phyloP scores from a whole-genome alignment of 169 alveolate species.

The Blepharisma undulans region DNA sequence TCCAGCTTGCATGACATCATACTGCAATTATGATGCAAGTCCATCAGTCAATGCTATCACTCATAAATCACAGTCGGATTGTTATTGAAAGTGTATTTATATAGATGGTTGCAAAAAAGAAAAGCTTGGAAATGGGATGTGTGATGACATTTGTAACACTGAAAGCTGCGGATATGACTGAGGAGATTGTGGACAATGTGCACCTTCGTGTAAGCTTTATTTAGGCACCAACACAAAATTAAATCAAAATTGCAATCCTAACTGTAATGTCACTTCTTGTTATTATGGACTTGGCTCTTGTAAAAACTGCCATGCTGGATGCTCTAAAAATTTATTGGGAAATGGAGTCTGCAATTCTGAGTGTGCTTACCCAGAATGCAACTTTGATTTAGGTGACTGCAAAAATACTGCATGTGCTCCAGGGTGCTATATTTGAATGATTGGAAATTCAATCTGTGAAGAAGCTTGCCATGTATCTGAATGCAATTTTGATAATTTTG shows the following conservation, averaged over 20 bases:
- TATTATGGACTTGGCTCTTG: not conserved
- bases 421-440: not conserved
- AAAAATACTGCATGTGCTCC: not conserved
- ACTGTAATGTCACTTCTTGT: not conserved
- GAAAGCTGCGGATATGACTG: not conserved
- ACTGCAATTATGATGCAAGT: slow-evolving; percentile 14
- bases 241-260: not conserved
- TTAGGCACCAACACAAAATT: not conserved
- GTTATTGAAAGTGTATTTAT: not conserved
- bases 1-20: slow-evolving; percentile 15
- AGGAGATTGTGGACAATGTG: not conserved
- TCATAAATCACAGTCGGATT: not conserved
- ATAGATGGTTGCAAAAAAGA: not conserved
- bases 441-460: not conserved
- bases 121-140: not conserved
- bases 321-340: not conserved
- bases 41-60: not conserved
- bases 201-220: not conserved
- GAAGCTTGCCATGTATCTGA: not conserved
- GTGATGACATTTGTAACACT: not conserved
- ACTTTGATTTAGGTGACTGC: slow-evolving; percentile 18
- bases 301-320: not conserved
- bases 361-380: not conserved
- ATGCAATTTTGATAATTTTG: not conserved
- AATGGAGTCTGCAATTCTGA: slow-evolving; percentile 2